Base-by-base conservation (phyloP, 2,329 filamentous ascomycete species). In the Ophiostoma sp. region DNA sequence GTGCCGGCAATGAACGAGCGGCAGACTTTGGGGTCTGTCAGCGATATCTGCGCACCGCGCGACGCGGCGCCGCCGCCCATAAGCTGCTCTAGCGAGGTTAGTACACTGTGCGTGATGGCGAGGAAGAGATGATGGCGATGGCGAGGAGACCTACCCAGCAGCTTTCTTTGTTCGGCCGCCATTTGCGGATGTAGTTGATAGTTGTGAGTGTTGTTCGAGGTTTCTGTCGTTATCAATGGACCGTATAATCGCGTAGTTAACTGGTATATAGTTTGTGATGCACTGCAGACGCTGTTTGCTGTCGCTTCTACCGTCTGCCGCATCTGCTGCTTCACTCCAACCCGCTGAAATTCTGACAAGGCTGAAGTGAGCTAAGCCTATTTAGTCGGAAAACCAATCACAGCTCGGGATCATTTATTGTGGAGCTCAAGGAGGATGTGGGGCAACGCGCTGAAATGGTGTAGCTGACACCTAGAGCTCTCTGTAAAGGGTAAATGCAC, bases 131-230 rank as follows among this genome's bases (percentile, higher is more conserved):
- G 10, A 64, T 54, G 48, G 65, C 15, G 20, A 48, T 48, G 39
- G 23, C 65, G 67, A 60, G 52, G 65, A 27, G 48, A 76, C 82
- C 67, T 82, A 89, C 87, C 87, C 70, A 99, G 92, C 85, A 98
- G 90, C 87, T 96, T 96, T 79, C 95, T 89, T 82, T 97, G 94
- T 88, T 99, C 95, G 74, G 94, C 94, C 70, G 94, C 94, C 94
- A 98, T 97, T 67, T 17, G 33, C 20, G 20, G 0, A 13, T n/a
- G 33, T 36, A 7, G 31, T 65, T n/a, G 35, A 36, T 41, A 1
- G 33, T 2, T 23, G 4, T n/a, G 4, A 3, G 33, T 23, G 33
- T 3, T 23, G 35, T 39, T 23, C 60, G 10, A 13, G 27, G 27
- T 31, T 31, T 1, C 27, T 20, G 35, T 15, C 23, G 35, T 5